Evolutionary conservation across 2,329 filamentous ascomycete genomes (phyloP).

Genomic region (Mariannaea elegans): DNA sequence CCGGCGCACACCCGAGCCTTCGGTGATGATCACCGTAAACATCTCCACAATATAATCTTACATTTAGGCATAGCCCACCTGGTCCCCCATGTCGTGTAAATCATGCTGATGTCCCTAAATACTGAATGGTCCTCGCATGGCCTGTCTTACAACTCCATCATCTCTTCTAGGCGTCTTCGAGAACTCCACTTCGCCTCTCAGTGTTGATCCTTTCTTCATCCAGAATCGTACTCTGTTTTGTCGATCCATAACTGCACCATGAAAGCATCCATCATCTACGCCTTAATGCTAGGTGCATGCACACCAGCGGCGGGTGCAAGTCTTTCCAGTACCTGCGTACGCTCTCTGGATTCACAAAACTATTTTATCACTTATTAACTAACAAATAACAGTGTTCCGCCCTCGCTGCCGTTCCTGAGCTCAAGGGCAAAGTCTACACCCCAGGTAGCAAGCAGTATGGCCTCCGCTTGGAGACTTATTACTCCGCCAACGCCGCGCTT

Average conservation of each 20-base stretch:
- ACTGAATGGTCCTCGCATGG: too few relatives aligned
- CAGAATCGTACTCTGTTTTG: not conserved
- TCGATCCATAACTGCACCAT: not conserved
- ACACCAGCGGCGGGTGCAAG: not conserved
- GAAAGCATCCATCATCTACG: conserved; percentile 5
- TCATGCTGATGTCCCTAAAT: too few relatives aligned
- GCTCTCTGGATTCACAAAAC: not conserved
- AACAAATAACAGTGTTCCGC: conserved; percentile 32
- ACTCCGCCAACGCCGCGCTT: conserved; percentile 44
- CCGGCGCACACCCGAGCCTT: not conserved
- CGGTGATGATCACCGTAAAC: not conserved
- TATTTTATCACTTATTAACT: not conserved
- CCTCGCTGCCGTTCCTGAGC: conserved; percentile 27
- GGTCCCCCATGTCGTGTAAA: too few relatives aligned
- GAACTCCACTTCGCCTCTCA: not conserved
- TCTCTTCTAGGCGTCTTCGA: not conserved
- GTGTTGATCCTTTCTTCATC: not conserved
- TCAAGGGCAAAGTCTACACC: conserved; percentile 36
- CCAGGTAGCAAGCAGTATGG: conserved; percentile 32
- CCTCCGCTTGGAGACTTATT: conserved; percentile 38
- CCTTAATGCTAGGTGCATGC: not conserved
- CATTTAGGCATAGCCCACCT: not conserved
- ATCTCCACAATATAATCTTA: not conserved
- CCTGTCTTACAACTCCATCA: not conserved
- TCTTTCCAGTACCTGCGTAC: conserved; percentile 13